Percentiles rank a stretch among this genome's conserved stretches.
phyloP scores from a whole-genome alignment of 2,329 filamentous ascomycete species.

The Talaromyces piceae region DNA sequence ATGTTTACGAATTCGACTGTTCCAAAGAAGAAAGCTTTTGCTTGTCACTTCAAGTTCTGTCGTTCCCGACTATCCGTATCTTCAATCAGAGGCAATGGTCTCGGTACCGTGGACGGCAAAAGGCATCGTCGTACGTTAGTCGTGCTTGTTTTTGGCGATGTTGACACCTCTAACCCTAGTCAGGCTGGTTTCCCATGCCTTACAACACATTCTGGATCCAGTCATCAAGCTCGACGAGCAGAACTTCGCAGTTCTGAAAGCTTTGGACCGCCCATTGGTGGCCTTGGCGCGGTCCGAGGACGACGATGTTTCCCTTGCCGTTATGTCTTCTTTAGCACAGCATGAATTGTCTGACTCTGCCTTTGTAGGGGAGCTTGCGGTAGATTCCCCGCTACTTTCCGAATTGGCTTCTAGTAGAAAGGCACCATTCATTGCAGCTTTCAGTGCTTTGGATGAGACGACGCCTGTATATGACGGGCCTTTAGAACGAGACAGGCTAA shows the following conservation, averaged over 20 bases:
- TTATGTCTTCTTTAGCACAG: constrained; percentile 3
- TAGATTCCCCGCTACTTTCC: background rate
- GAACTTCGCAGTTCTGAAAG: constrained; percentile 4
- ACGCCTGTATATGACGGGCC: constrained; percentile 3
- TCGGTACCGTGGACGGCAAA: constrained; percentile 7
- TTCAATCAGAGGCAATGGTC: constrained; percentile 3
- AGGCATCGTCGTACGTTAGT: constrained; percentile 1
- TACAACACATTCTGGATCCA: constrained; percentile 2
- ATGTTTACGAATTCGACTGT: constrained; percentile 8
- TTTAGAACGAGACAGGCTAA: background rate
- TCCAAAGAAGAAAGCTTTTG: constrained; percentile 4
- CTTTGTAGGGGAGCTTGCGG: constrained; percentile 2
- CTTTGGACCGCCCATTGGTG: constrained; percentile 1
- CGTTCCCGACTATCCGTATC: constrained; percentile 5
- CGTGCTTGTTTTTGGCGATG: background rate
- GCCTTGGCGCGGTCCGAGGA: background rate
- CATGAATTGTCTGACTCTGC: constrained; percentile 3
- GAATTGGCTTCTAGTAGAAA: background rate
- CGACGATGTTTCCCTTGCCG: background rate
- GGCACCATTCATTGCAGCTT: background rate
- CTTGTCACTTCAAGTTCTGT: constrained; percentile 6
- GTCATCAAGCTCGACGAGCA: constrained; percentile 5
- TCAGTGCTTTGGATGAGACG: constrained; percentile 4
- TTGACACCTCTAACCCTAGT: background rate
- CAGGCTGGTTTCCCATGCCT: constrained; percentile 3